phyloP scores from a whole-genome alignment of 768 basidiomycete species.

The Trametes cinnabarina region DNA sequence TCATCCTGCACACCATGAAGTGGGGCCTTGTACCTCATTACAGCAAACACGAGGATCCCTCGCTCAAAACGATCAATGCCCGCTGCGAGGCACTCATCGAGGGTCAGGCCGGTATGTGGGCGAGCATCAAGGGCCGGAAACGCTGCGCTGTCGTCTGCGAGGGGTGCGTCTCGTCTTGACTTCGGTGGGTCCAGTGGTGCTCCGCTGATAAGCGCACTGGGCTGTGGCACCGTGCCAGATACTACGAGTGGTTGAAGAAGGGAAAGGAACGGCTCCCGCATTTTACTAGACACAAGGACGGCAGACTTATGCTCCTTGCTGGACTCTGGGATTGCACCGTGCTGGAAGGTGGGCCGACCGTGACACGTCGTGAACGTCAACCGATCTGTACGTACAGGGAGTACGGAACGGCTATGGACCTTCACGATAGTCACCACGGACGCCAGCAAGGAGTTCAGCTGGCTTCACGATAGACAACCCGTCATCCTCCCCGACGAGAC shows the following conservation, averaged over 20 bases:
- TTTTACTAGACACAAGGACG: constrained; percentile 69
- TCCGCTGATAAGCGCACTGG: background rate
- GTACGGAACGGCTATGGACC: constrained; percentile 62
- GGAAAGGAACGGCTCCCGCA: constrained; percentile 79
- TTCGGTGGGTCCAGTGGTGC: too few relatives aligned
- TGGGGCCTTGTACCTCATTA: constrained; percentile 91
- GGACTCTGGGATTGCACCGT: constrained; percentile 78
- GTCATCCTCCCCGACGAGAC: constrained; percentile 68
- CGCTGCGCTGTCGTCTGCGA: constrained; percentile 84
- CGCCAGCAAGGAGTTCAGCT: constrained; percentile 64
- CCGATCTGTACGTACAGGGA: constrained; percentile 36
- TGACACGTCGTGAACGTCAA: background rate
- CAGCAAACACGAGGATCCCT: constrained; percentile 71
- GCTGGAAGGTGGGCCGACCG: constrained; percentile 50
- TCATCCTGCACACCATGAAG: constrained; percentile 77
- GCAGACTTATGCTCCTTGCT: constrained; percentile 75
- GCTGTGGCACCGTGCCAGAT: constrained; percentile 44
- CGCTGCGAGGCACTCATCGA: constrained; percentile 77
- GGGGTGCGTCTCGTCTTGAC: constrained; percentile 45
- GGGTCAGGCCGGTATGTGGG: constrained; percentile 81
- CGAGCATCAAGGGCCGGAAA: constrained; percentile 71
- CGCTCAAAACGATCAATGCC: constrained; percentile 86
- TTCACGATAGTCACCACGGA: constrained; percentile 89
- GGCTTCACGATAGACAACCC: constrained; percentile 91
- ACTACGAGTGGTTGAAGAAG: constrained; percentile 93